Evolutionary conservation across 208 protist species (phyloP), one percentile per base, ranked within the genome.

Genomic region (Phytomonas serpens): DNA sequence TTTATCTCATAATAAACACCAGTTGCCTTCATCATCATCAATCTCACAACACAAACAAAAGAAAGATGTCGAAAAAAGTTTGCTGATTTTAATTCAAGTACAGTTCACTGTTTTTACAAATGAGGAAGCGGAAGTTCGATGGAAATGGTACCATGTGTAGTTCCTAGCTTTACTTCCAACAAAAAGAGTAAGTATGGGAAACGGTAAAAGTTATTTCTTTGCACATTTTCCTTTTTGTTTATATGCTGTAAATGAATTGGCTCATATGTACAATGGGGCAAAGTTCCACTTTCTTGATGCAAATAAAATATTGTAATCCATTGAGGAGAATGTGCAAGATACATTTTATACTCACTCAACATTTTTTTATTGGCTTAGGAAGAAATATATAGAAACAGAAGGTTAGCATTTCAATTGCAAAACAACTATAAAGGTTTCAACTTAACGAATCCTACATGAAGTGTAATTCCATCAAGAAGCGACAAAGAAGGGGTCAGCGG

Each of bases 41-140:
- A 16, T 19, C 23, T 6, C 32, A 7, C 62, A 33, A 66, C 27
- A 23, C 31, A 30, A 36, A 62, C 32, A 38, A 11, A 19, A 29
- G 4, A 69, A 67, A 23, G 0, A n/a, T 33, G 40, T 31, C 16
- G 61, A 80, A 51, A 78, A 80, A 65, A 80, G 69, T 33, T 67
- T 88, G 0, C 75, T 88, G 29, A 71, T 88, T 16, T 75, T 88
- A 36, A 86, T 88, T 71, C 84, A 88, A 51, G 67, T 88, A 4
- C 73, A 80, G 27, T 86, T 88, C 57, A 61, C 80, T 1, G 72
- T 88, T 37, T 88, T 88, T 57, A 72, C 72, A 27, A 42, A 78
- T 5, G 80, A 86, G 23, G 81, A 85, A 30, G 78, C 69, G 0
- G 78, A 88, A 33, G 73, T 88, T 14, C 72, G 81, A 32, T 88